Evolutionary conservation across 345 rosid genomes (phyloP).

Genomic region (Populus deltoides): DNA sequence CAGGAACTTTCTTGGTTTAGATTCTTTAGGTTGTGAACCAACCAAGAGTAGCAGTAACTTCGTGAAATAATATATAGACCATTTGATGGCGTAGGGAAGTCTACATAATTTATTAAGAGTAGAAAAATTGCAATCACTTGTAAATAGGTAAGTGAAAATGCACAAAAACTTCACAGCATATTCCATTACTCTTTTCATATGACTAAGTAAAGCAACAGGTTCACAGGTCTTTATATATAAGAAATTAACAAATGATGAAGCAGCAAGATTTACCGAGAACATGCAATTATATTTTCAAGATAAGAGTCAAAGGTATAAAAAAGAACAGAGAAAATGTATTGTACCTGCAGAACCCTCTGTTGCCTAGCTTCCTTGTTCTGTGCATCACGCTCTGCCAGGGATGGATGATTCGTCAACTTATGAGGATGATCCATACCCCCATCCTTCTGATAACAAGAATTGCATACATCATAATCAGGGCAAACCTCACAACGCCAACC

Average conservation of each 20-base stretch:
- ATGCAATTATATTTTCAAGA: not conserved
- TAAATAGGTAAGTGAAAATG: no score
- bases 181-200: not conserved
- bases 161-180: not conserved
- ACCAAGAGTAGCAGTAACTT: not conserved
- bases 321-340: not conserved
- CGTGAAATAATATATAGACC: no score
- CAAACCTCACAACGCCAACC: constrained; percentile 99
- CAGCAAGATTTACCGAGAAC: not conserved
- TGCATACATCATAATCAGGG: constrained; percentile 93
- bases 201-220: not conserved
- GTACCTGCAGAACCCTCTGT: constrained; percentile 44
- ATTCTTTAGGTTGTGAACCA: not conserved
- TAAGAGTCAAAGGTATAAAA: not conserved
- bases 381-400: constrained; percentile 84
- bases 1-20: not conserved
- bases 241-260: not conserved
- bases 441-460: constrained; percentile 76
- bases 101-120: no score
- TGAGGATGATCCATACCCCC: constrained; percentile 88
- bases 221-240: not conserved
- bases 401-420: constrained; percentile 88
- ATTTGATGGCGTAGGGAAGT: no score
- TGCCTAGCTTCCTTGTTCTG: constrained; percentile 98
- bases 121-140: no score